Evolutionary conservation across 768 basidiomycete genomes (phyloP).

Genomic region (Fibroporia radiculosa): DNA sequence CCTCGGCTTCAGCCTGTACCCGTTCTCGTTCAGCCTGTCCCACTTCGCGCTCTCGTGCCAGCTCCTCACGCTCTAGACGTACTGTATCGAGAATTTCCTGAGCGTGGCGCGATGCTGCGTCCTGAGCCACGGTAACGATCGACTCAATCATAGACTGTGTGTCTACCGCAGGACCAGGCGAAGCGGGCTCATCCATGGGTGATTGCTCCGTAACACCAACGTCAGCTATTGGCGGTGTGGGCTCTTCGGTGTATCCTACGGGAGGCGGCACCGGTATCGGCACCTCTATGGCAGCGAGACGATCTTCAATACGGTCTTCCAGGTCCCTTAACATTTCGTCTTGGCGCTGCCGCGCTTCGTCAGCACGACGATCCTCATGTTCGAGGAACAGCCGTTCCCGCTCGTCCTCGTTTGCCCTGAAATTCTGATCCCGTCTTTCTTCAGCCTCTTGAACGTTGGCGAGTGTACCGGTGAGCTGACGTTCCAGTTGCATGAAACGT

Average conservation of each 20-base stretch:
- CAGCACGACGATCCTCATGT: constrained; percentile 48
- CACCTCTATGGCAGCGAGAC: constrained; percentile 7
- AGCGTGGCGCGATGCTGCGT: constrained; percentile 50
- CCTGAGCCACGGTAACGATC: constrained; percentile 36
- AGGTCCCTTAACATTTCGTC: constrained; percentile 33
- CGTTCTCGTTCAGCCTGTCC: constrained; percentile 47
- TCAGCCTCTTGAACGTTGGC: constrained; percentile 52
- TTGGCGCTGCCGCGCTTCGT: constrained; percentile 44
- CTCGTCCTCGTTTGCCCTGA: constrained; percentile 57
- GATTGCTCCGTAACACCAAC: constrained; percentile 4
- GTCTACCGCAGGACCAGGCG: constrained; percentile 12
- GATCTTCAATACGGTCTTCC: constrained; percentile 14
- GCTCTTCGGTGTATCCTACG: neutral
- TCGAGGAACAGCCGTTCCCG: constrained; percentile 55
- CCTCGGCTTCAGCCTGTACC: constrained; percentile 35
- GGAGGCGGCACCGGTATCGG: constrained; percentile 16
- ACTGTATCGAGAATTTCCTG: constrained; percentile 53
- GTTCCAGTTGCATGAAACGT: constrained; percentile 49
- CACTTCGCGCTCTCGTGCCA: constrained; percentile 45
- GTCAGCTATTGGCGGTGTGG: neutral
- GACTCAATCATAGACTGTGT: constrained; percentile 28
- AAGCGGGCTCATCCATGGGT: neutral
- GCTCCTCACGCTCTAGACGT: constrained; percentile 50
- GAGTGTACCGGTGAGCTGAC: constrained; percentile 39
- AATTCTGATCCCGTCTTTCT: constrained; percentile 54